These are phyloP conservation scores for Diaporthe ilicicola DNA, from an alignment of 2,329 filamentous ascomycete species.

Conservation along the genomic window DNA sequence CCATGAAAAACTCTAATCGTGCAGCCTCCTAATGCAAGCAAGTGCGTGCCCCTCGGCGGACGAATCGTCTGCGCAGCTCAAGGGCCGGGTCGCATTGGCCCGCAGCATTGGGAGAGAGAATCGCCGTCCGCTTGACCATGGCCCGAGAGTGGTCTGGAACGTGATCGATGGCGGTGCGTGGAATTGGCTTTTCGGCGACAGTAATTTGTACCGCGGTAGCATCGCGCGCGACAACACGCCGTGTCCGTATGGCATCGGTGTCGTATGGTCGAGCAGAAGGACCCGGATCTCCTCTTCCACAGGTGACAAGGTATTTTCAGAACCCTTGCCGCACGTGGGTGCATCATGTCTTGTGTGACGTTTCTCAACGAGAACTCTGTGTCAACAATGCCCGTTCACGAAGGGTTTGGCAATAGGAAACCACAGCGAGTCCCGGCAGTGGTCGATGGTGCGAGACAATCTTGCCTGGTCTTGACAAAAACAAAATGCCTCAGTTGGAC, in stretches of 20 bases:
- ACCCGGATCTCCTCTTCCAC: background rate
- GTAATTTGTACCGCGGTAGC: background rate
- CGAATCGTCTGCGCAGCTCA: constrained; percentile 28
- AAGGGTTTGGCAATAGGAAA: background rate
- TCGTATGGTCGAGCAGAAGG: background rate
- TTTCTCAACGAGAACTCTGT: constrained; percentile 18
- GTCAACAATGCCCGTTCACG: background rate
- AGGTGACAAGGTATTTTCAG: background rate
- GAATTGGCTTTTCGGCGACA: constrained; percentile 6
- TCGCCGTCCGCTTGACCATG: background rate
- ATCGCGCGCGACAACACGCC: background rate
- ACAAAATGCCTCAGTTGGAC: background rate
- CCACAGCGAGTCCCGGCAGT: constrained; percentile 5
- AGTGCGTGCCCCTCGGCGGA: constrained; percentile 8
- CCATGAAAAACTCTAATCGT: constrained; percentile 21
- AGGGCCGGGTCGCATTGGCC: constrained; percentile 23
- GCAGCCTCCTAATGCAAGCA: constrained; percentile 29
- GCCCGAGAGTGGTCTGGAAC: background rate
- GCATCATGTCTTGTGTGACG: constrained; percentile 30
- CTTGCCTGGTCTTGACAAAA: background rate
- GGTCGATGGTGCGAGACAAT: background rate
- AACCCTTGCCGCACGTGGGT: constrained; percentile 4
- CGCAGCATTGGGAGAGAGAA: constrained; percentile 18
- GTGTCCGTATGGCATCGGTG: background rate
- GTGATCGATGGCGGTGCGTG: background rate